phyloP scores from a whole-genome alignment of 805 yeast species.

The Yamadazyma insecticola region DNA sequence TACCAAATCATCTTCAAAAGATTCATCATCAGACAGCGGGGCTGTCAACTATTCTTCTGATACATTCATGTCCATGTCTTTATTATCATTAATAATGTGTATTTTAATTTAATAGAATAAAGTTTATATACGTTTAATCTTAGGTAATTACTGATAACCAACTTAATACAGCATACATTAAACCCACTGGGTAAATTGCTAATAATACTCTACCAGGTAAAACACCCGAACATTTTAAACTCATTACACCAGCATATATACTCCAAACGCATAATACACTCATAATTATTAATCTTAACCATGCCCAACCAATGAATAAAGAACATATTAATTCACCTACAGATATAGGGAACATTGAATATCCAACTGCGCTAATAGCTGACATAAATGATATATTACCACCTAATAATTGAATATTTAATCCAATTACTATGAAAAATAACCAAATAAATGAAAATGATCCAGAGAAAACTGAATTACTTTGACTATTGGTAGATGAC shows the following conservation, averaged over 20 bases:
- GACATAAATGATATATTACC: constrained; percentile 62
- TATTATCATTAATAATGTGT: no score
- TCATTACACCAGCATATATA: constrained; percentile 56
- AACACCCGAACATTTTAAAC: constrained; percentile 63
- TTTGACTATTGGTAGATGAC: constrained; percentile 40
- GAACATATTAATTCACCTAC: constrained; percentile 47
- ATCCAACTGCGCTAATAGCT: constrained; percentile 67
- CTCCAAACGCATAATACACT: constrained; percentile 55
- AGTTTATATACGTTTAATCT: not conserved
- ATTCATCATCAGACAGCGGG: not conserved
- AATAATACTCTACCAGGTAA: constrained; percentile 55
- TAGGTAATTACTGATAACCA: constrained; percentile 64
- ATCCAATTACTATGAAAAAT: constrained; percentile 54
- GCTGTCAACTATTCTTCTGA: not conserved
- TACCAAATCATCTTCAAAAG: not conserved
- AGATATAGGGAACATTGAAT: constrained; percentile 63
- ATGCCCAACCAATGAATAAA: constrained; percentile 41
- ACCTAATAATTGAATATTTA: constrained; percentile 60
- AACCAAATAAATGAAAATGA: constrained; percentile 62
- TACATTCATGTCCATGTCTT: no score
- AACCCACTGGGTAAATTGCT: constrained; percentile 63
- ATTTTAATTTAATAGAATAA: no score
- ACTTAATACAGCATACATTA: constrained; percentile 57
- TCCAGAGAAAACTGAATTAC: constrained; percentile 56
- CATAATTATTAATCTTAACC: constrained; percentile 47